A percentile compares a stretch with the other conserved stretches of the same genome.
Evolutionary conservation across 495 filamentous ascomycete genomes (phyloP).

Genomic region (Trichoderma asperelloides): DNA sequence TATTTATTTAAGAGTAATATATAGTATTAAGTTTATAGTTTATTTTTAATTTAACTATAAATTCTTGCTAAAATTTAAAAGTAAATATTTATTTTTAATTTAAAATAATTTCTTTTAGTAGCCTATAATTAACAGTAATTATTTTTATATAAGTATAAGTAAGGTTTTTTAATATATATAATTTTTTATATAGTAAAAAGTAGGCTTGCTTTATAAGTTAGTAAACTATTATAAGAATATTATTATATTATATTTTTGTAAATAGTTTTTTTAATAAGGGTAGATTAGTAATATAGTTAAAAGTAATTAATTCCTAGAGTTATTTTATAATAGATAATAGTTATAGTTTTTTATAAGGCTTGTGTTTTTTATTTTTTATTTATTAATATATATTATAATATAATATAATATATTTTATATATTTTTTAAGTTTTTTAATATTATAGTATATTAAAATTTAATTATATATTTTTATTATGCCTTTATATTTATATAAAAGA

Average conservation of each 20-base stretch:
- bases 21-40: no score
- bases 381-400: background rate
- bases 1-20: no score
- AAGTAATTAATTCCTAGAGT: no score
- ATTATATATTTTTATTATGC: background rate
- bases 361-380: background rate
- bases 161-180: background rate
- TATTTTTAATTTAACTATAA: no score
- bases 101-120: background rate
- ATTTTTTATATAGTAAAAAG: background rate
- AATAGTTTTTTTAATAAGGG: background rate
- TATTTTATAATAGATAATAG: background rate
- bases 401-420: background rate
- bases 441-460: background rate
- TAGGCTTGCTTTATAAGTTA: background rate
- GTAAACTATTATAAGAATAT: background rate
- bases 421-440: background rate
- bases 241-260: background rate
- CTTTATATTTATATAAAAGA: background rate
- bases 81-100: background rate
- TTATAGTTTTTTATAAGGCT: background rate
- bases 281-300: background rate
- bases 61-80: constrained; percentile 7
- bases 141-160: background rate
- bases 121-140: background rate